These are phyloP conservation scores for Phytophthora megakarya DNA, from an alignment of 352 stramenopile species.

Conservation along the genomic window DNA sequence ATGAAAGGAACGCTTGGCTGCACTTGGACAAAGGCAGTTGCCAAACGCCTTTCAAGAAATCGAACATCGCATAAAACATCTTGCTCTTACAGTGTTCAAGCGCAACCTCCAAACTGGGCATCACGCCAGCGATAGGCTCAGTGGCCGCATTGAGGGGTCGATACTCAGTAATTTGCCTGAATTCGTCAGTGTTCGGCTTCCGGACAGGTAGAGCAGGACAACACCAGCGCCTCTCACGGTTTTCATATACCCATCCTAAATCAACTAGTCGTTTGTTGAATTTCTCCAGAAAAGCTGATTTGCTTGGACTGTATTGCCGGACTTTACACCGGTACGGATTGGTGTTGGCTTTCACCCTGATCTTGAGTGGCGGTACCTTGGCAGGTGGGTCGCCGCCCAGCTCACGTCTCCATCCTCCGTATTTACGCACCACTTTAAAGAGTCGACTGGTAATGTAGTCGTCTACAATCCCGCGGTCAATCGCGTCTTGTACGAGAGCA, in stretches of 20 bases:
- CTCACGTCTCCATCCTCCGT: constrained; percentile 10
- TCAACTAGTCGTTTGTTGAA: too few species aligned
- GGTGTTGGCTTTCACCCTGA: too few species aligned
- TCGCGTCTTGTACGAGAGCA: constrained; percentile 2
- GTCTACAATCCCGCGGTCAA: constrained; percentile 5
- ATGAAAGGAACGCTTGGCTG: constrained; percentile 19
- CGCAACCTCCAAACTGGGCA: background rate
- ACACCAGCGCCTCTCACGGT: too few species aligned
- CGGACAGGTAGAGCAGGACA: too few species aligned
- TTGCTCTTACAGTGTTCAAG: background rate
- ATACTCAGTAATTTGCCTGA: too few species aligned
- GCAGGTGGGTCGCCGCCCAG: background rate
- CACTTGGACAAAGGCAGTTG: constrained; percentile 22
- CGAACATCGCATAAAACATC: constrained; percentile 15
- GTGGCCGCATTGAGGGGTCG: background rate
- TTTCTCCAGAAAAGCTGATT: too few species aligned
- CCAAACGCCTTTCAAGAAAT: constrained; percentile 35
- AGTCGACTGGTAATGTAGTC: constrained; percentile 4
- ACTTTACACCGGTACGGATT: too few species aligned
- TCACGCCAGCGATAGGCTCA: background rate
- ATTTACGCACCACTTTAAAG: background rate
- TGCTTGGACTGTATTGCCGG: too few species aligned
- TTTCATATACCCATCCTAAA: too few species aligned
- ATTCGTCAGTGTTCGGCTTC: too few species aligned
- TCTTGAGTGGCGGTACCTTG: too few species aligned